Evolutionary conservation across 345 rosid genomes (phyloP).

Genomic region (Eucalyptus sp.): DNA sequence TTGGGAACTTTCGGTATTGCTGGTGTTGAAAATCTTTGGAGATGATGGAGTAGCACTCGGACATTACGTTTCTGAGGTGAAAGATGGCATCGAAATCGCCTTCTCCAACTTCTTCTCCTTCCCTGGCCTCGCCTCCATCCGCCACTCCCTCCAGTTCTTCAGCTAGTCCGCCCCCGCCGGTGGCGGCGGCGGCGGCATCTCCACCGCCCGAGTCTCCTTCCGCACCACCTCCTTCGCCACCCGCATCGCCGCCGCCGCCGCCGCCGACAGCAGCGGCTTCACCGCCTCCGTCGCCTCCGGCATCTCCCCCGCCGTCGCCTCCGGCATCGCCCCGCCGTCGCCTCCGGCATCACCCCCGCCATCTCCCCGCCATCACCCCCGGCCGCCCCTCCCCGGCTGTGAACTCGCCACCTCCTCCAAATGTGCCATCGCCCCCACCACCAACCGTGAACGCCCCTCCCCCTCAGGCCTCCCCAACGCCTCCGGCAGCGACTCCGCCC

Average conservation of each 20-base stretch:
- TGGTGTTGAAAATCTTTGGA: background rate
- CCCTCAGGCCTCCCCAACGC: background rate
- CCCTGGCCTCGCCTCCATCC: conserved; percentile 14
- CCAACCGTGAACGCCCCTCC: conserved; percentile 1
- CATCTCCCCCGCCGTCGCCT: conserved; percentile 21
- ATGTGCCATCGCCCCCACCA: conserved; percentile 5
- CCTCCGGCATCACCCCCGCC: conserved; percentile 13
- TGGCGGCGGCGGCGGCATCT: background rate
- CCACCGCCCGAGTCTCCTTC: conserved; percentile 16
- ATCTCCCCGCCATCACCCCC: conserved; percentile 14
- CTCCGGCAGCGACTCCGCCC: background rate
- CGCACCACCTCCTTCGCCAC: conserved; percentile 21
- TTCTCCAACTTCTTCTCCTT: conserved; percentile 2
- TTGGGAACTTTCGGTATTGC: background rate
- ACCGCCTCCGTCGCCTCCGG: conserved; percentile 26
- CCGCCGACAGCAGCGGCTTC: conserved; percentile 19
- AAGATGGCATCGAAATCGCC: background rate
- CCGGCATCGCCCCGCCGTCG: conserved; percentile 21
- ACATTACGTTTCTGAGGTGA: background rate
- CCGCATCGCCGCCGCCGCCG: conserved; percentile 24
- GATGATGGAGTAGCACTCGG: background rate
- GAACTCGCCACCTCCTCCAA: conserved; percentile 4
- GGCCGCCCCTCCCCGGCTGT: background rate
- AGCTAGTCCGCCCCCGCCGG: background rate
- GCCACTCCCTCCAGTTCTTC: conserved; percentile 19